Evolutionary conservation across 1,284 basidiomycete species (phyloP).

Genomic region (Amylostereum areolatum): DNA sequence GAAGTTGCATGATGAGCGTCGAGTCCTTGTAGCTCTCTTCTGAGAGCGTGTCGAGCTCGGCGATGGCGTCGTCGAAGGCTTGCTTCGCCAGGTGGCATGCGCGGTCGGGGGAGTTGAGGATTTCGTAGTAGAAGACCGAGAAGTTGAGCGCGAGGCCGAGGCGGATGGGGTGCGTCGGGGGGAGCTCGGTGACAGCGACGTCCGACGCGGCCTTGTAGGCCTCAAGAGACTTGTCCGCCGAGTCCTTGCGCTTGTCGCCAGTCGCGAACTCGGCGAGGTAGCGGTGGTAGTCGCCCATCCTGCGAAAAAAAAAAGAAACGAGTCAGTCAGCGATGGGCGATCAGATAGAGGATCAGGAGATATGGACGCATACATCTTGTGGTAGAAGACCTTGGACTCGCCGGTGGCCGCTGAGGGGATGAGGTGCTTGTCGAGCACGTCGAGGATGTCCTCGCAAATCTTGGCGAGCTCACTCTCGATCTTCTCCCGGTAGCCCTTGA

Average conservation of each 20-base stretch:
- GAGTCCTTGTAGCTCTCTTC: conserved; percentile 99
- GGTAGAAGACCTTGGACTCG: conserved; percentile 99
- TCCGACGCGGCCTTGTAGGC: conserved; percentile 99
- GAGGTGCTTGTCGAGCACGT: conserved; percentile 98
- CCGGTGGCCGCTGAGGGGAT: conserved; percentile 97
- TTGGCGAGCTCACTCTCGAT: conserved; percentile 97
- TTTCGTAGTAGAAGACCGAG: conserved; percentile 99
- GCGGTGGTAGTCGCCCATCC: conserved; percentile 99
- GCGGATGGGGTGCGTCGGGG: conserved; percentile 98
- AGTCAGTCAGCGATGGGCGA: background rate
- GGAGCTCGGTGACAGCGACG: conserved; percentile 95
- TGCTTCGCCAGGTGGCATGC: conserved; percentile 99
- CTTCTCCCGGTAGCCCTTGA: conserved; percentile 98
- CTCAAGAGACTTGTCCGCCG: conserved; percentile 97
- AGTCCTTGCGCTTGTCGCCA: conserved; percentile 98
- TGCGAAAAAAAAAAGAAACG: conserved; percentile 24
- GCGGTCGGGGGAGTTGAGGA: conserved; percentile 98
- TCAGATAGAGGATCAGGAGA: background rate
- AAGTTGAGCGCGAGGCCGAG: conserved; percentile 99
- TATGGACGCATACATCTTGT: conserved; percentile 85
- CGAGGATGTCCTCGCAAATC: conserved; percentile 99
- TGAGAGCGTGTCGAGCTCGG: conserved; percentile 98
- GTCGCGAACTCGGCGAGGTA: conserved; percentile 99
- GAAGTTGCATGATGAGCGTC: conserved; percentile 97
- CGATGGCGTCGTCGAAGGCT: conserved; percentile 99